Evolutionary conservation across 2,329 filamentous ascomycete species (phyloP).

Genomic region (Alternaria hordeiaustralica): DNA sequence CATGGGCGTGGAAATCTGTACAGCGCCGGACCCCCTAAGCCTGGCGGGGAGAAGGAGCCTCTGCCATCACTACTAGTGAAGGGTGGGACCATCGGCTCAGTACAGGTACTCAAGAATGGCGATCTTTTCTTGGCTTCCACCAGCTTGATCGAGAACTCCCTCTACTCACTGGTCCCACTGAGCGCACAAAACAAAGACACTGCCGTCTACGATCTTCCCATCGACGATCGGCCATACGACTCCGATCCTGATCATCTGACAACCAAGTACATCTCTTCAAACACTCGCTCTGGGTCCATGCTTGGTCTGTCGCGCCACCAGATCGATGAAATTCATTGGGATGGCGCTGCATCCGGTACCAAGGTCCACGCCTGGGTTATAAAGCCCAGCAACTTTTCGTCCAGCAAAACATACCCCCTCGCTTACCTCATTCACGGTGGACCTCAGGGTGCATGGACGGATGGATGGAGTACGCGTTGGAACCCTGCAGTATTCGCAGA

Average conservation of each 20-base stretch:
- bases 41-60: constrained; percentile 16
- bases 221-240: constrained; percentile 28
- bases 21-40: constrained; percentile 33
- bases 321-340: constrained; percentile 72
- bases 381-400: constrained; percentile 69
- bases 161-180: constrained; percentile 65
- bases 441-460: constrained; percentile 76
- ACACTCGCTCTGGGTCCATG: constrained; percentile 68
- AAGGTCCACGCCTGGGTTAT: constrained; percentile 74
- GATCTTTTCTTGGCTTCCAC: constrained; percentile 70
- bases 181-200: constrained; percentile 18
- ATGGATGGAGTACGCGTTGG: constrained; percentile 83
- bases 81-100: constrained; percentile 50
- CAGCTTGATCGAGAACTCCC: constrained; percentile 74
- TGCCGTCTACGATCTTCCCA: constrained; percentile 25
- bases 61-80: constrained; percentile 39
- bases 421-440: constrained; percentile 84
- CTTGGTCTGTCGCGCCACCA: constrained; percentile 71
- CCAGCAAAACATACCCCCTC: constrained; percentile 76
- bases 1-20: constrained; percentile 69
- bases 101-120: constrained; percentile 59
- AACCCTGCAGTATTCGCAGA: constrained; percentile 87
- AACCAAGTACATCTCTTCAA: constrained; percentile 63
- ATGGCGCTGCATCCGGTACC: constrained; percentile 65
- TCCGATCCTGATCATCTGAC: constrained; percentile 32